Evolutionary conservation across 2,329 filamentous ascomycete genomes (phyloP).

Genomic region (Sarocladium oryzae): DNA sequence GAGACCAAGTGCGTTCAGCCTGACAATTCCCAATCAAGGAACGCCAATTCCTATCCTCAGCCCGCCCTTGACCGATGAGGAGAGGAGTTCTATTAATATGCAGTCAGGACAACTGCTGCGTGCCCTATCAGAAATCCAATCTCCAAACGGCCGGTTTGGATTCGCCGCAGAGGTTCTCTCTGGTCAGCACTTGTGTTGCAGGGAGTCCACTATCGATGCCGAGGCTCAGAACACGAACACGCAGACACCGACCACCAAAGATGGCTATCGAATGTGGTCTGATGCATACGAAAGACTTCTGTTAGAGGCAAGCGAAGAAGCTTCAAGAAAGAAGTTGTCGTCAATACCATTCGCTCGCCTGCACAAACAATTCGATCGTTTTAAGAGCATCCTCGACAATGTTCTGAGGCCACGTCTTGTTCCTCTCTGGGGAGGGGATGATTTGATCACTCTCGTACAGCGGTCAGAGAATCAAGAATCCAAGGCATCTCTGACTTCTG

Average conservation of each 20-base stretch:
- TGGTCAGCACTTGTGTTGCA: conserved; percentile 14
- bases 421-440: conserved; percentile 45
- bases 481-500: neutral
- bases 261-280: conserved; percentile 34
- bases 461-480: neutral
- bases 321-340: conserved; percentile 54
- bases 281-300: conserved; percentile 47
- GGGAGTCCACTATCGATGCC: neutral
- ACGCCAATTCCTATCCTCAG: conserved; percentile 29
- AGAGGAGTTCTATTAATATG: conserved; percentile 34
- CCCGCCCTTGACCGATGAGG: conserved; percentile 24
- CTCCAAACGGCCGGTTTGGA: conserved; percentile 44
- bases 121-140: conserved; percentile 34
- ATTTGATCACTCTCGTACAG: conserved; percentile 42
- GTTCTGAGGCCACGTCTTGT: conserved; percentile 47
- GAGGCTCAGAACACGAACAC: neutral
- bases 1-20: conserved; percentile 25
- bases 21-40: conserved; percentile 33
- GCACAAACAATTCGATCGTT: conserved; percentile 42
- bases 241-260: neutral
- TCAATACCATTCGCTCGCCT: conserved; percentile 51
- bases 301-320: conserved; percentile 49
- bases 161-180: conserved; percentile 20
- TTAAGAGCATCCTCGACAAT: conserved; percentile 43
- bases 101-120: conserved; percentile 42